These are phyloP conservation scores for Zygotorulaspora danielsina DNA, from an alignment of 805 yeast genomes.

Conservation along the genomic window DNA sequence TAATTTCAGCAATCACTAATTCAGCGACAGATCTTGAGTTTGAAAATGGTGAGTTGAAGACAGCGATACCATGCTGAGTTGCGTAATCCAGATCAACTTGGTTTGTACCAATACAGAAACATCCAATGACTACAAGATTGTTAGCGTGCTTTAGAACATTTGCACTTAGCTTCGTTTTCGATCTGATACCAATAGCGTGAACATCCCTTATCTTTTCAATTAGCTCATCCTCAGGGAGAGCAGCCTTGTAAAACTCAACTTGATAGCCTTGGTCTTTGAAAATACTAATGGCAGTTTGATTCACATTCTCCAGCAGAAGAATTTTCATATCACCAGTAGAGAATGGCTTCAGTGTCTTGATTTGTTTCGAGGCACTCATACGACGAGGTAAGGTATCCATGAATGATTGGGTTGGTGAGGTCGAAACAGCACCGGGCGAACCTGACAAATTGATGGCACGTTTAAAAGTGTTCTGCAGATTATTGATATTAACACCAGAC, in stretches of 20 bases:
- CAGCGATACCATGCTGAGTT: constrained; percentile 89
- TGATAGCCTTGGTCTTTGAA: constrained; percentile 91
- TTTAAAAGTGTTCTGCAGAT: constrained; percentile 52
- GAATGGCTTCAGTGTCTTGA: constrained; percentile 85
- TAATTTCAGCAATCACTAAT: constrained; percentile 91
- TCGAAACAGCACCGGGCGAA: constrained; percentile 70
- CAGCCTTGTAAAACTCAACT: constrained; percentile 87
- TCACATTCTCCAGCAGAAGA: constrained; percentile 86
- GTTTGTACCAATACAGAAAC: constrained; percentile 99
- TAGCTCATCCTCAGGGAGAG: constrained; percentile 87
- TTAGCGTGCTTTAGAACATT: constrained; percentile 79
- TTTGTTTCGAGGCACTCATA: constrained; percentile 43
- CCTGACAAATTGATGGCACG: constrained; percentile 48
- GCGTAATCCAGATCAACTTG: constrained; percentile 93
- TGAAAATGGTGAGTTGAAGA: constrained; percentile 97
- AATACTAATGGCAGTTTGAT: constrained; percentile 83
- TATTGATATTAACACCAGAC: constrained; percentile 65
- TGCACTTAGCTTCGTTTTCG: constrained; percentile 85
- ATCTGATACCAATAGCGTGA: constrained; percentile 97
- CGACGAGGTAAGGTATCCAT: constrained; percentile 48
- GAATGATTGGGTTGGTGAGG: constrained; percentile 75
- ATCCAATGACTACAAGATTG: constrained; percentile 86
- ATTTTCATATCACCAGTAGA: constrained; percentile 94
- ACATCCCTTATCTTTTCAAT: constrained; percentile 90
- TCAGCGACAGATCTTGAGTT: constrained; percentile 99